Evolutionary conservation across 345 rosid genomes (phyloP).

Genomic region (Iberis pinnata): DNA sequence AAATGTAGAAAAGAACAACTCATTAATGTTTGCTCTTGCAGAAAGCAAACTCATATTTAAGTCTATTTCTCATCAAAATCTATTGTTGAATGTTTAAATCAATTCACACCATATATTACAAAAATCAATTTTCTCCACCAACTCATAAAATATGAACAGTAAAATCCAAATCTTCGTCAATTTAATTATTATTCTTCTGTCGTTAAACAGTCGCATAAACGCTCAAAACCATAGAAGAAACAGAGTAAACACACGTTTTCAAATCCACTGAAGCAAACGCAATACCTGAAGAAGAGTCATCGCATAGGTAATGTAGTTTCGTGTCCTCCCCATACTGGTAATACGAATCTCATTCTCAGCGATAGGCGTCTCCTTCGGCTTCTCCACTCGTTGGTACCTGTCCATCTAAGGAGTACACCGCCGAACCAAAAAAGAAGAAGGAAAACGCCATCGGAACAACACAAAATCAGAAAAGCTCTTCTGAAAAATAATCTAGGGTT

Average conservation of each 20-base stretch:
- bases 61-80: not conserved
- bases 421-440: not conserved
- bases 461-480: not conserved
- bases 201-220: too few species aligned
- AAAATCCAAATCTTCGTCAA: too few species aligned
- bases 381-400: conserved; percentile 70
- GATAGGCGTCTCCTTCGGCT: conserved; percentile 65
- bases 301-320: conserved; percentile 79
- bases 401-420: conserved; percentile 45
- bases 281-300: conserved; percentile 72
- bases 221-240: too few species aligned
- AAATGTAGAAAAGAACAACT: too few species aligned
- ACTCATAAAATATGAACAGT: too few species aligned
- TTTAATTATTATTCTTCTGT: too few species aligned
- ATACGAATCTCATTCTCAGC: conserved; percentile 89
- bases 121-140: not conserved
- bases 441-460: conserved; percentile 2
- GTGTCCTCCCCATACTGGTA: conserved; percentile 80
- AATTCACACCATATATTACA: not conserved
- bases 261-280: conserved; percentile 1
- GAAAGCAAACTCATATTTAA: too few species aligned
- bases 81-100: not conserved
- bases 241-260: not conserved
- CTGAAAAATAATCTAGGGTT: not conserved
- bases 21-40: too few species aligned